Base-by-base conservation (phyloP, 208 protist genomes). In the Herpetomonas muscarum region DNA sequence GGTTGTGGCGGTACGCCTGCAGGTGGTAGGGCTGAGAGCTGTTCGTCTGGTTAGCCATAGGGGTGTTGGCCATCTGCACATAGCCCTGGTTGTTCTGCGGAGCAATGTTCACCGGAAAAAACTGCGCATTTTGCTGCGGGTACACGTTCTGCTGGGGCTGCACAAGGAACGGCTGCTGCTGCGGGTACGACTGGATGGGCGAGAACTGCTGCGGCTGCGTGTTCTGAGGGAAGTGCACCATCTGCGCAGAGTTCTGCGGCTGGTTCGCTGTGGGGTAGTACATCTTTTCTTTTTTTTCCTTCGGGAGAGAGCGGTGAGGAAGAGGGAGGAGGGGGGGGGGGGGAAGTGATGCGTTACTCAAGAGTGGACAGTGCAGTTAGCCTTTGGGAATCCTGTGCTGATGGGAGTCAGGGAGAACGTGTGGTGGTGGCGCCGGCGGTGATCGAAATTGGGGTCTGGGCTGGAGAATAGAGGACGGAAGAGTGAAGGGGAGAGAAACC, bases 21-120 rank as follows among this genome's bases (percentile, higher is more conserved):
- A 19, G 26, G n/a, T 32, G 51, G 26, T 61, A 56, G 17, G 55
- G 61, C 24, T 68, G 34, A 2, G 58, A 46, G 36, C 63, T 61
- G 44, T 67, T 74, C 22, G 39, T 46, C 42, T 61, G 56, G n/a
- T 75, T 52, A 44, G 71, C 71, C 31, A 66, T 59, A 3, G 48
- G 55, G 24, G 51, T 46, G 17, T 54, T 25, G 0, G 61, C 55
- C 19, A 53, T 42, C 13, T 34, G 37, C 24, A 74, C 50, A 66
- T 77, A 81, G 44, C 55, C 44, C 58, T 74, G 70, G 22, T 71
- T 81, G 0, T 59, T 54, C 48, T 65, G 64, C 13, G 66, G 60
- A 0, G 64, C 28, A 30, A 81, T 78, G 53, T 74, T 77, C 59
- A 81, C 65, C 4, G 65, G 59, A 4, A 77, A 61, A 19, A 77